A percentile compares a stretch with the other conserved stretches of the same genome.
Conservation (phyloP, 129 eudicot genomes). For the Silybum marianum region DNA sequence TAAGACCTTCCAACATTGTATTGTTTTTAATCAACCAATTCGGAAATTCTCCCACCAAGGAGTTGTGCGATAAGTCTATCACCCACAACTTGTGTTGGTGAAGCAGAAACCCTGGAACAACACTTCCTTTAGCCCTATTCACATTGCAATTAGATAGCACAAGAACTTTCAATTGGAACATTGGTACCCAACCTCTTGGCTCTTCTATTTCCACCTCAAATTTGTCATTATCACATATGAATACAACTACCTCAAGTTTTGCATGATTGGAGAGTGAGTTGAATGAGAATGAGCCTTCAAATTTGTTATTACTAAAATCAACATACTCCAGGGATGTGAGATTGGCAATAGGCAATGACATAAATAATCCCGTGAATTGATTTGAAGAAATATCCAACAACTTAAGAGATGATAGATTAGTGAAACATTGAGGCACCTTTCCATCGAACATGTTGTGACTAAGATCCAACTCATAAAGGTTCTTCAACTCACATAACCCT, state of each 20-base stretch:
- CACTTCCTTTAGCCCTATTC: neutral
- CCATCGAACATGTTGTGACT: neutral
- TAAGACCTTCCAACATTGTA: constrained; percentile 13
- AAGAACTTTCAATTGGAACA: constrained; percentile 25
- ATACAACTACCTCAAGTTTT: constrained; percentile 27
- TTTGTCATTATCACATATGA: neutral
- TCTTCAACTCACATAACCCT: constrained; percentile 37
- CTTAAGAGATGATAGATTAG: neutral
- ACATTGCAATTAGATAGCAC: constrained; percentile 19
- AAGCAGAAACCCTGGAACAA: constrained; percentile 27
- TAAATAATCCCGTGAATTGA: constrained; percentile 10
- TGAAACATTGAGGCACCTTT: neutral
- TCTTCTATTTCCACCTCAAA: neutral
- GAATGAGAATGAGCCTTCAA: constrained; percentile 31
- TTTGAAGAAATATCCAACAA: constrained; percentile 1
- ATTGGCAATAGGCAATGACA: constrained; percentile 12
- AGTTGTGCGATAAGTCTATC: constrained; percentile 25
- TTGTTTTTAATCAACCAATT: constrained; percentile 34
- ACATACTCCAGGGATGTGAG: constrained; percentile 40
- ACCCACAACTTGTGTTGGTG: constrained; percentile 20
- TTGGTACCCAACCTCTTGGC: constrained; percentile 1
- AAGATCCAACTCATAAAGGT: constrained; percentile 16
- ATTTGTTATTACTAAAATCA: constrained; percentile 30
- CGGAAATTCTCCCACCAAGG: constrained; percentile 29
- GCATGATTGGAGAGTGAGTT: constrained; percentile 6